These are phyloP conservation scores for Botryotinia convoluta DNA, from an alignment of 2,329 filamentous ascomycete genomes.

Conservation along the genomic window DNA sequence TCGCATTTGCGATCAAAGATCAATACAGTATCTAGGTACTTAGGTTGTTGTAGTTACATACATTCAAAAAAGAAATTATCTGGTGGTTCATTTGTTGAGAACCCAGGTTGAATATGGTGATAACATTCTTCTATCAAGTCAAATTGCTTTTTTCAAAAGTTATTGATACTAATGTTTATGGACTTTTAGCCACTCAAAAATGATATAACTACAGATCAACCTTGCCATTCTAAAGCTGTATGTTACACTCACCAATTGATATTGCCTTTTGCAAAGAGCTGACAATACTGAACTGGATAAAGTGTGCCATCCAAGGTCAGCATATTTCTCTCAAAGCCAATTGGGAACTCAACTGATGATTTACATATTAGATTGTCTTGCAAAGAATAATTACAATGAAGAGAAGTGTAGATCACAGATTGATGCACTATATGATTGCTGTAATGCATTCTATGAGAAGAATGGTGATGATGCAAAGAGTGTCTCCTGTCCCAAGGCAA, in stretches of 20 bases:
- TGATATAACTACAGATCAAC: conserved; percentile 58
- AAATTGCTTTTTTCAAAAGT: conserved; percentile 6
- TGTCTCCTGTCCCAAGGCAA: conserved; percentile 81
- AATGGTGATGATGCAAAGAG: conserved; percentile 74
- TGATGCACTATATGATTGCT: conserved; percentile 89
- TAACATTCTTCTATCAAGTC: neutral
- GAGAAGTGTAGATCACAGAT: conserved; percentile 75
- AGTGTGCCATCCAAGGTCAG: conserved; percentile 89
- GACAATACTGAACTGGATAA: neutral
- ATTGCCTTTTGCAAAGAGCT: neutral
- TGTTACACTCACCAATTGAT: conserved; percentile 39
- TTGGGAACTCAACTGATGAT: conserved; percentile 9
- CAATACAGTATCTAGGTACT: neutral
- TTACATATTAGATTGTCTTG: conserved; percentile 66
- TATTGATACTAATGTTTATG: conserved; percentile 18
- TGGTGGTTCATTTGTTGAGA: neutral
- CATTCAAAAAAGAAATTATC: neutral
- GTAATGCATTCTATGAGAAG: conserved; percentile 79
- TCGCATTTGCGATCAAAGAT: neutral
- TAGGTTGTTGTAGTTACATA: neutral
- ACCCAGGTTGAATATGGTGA: conserved; percentile 13
- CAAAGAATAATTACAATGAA: conserved; percentile 81
- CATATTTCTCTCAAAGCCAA: neutral
- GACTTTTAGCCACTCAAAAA: conserved; percentile 54
- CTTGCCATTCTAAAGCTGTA: conserved; percentile 83